These are phyloP conservation scores for Arabidopsis hybrid DNA, from an alignment of 441 rosid species.

Conservation along the genomic window DNA sequence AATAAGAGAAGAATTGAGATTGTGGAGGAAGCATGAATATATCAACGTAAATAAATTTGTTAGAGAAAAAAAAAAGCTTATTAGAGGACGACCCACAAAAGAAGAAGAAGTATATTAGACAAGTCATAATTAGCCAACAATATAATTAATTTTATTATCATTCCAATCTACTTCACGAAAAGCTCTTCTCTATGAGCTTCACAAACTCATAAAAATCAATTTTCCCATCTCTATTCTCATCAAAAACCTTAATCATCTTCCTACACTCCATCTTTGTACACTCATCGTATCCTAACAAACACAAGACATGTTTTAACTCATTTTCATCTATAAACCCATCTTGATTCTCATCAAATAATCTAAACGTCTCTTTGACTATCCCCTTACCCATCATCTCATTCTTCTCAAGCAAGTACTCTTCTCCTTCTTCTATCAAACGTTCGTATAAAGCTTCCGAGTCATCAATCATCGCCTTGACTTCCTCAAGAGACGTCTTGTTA, in stretches of 20 bases:
- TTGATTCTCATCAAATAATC: slow-evolving; percentile 63
- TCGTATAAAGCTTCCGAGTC: slow-evolving; percentile 40
- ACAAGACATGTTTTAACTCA: slow-evolving; percentile 59
- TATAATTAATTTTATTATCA: neutral
- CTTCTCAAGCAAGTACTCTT: slow-evolving; percentile 53
- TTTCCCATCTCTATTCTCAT: slow-evolving; percentile 61
- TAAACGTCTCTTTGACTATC: slow-evolving; percentile 60
- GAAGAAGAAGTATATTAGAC: neutral
- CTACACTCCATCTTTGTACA: slow-evolving; percentile 55
- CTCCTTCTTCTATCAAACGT: slow-evolving; percentile 44
- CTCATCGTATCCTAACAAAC: slow-evolving; percentile 46
- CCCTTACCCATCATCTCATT: slow-evolving; percentile 52
- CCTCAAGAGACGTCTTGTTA: slow-evolving; percentile 43
- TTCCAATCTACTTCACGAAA: slow-evolving; percentile 32
- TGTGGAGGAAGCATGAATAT: too few relatives aligned
- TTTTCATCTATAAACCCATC: slow-evolving; percentile 72
- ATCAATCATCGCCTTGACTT: slow-evolving; percentile 51
- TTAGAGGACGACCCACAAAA: neutral
- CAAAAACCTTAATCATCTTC: slow-evolving; percentile 67
- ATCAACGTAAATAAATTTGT: neutral
- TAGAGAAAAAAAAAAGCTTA: too few relatives aligned
- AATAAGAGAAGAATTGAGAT: neutral
- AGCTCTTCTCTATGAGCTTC: slow-evolving; percentile 52
- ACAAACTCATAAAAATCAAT: slow-evolving; percentile 69
- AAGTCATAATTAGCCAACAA: slow-evolving; percentile 20